phyloP scores from a whole-genome alignment of 306 rosid species.

The Sicyos baderoa region DNA sequence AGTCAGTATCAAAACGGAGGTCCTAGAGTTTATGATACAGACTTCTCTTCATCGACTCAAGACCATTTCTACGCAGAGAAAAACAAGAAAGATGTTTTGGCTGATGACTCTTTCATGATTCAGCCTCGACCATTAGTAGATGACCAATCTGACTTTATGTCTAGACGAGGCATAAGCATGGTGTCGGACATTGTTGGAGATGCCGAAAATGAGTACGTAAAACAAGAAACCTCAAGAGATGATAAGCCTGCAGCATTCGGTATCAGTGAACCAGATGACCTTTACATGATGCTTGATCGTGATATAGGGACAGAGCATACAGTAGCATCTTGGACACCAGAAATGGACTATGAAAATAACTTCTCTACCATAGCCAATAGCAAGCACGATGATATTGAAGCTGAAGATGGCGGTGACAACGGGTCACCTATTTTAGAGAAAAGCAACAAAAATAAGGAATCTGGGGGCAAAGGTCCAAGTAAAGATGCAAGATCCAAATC shows the following conservation, averaged over 20 bases:
- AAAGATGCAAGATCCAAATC: constrained; percentile 56
- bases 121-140: constrained; percentile 39
- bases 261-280: constrained; percentile 75
- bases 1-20: constrained; percentile 30
- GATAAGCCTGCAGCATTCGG: constrained; percentile 33
- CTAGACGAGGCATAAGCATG: constrained; percentile 47
- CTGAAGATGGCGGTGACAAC: constrained; percentile 24
- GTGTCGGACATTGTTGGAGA: constrained; percentile 54
- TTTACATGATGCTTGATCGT: constrained; percentile 88
- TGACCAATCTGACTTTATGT: constrained; percentile 45
- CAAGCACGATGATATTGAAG: constrained; percentile 31
- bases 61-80: constrained; percentile 31
- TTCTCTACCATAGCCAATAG: constrained; percentile 34
- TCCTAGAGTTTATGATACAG: constrained; percentile 42
- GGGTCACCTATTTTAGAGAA: constrained; percentile 24
- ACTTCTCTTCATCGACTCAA: constrained; percentile 35
- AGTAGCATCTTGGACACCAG: constrained; percentile 60
- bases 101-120: constrained; percentile 92
- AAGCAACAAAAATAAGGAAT: constrained; percentile 33
- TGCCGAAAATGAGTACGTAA: constrained; percentile 37
- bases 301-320: constrained; percentile 44
- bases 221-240: constrained; percentile 31
- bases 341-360: constrained; percentile 67
- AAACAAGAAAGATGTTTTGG: constrained; percentile 43
- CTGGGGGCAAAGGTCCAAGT: constrained; percentile 39